These are phyloP conservation scores for Dendrostoma leiphaemia DNA, from an alignment of 2,329 filamentous ascomycete genomes.

Conservation along the genomic window DNA sequence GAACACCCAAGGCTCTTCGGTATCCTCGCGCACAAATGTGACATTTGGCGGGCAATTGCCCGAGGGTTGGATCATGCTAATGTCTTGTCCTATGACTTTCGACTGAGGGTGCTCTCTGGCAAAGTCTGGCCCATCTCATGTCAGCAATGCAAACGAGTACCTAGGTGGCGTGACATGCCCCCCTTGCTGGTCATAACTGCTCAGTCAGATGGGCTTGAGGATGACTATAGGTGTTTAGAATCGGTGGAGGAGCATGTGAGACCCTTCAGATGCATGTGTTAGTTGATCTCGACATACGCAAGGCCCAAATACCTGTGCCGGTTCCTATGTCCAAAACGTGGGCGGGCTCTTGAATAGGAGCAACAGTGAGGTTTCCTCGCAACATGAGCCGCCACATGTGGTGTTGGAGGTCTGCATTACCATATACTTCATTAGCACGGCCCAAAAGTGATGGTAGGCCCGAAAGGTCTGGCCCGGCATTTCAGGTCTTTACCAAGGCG, in stretches of 20 bases:
- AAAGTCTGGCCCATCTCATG: not conserved
- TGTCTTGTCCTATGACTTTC: slow-evolving; percentile 8
- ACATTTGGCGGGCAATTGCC: slow-evolving; percentile 7
- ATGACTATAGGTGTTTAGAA: no score
- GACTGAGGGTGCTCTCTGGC: slow-evolving; percentile 4
- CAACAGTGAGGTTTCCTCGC: not conserved
- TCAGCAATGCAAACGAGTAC: no score
- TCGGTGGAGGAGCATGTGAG: not conserved
- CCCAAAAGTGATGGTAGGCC: not conserved
- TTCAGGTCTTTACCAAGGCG: not conserved
- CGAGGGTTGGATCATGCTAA: slow-evolving; percentile 18
- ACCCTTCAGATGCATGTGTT: no score
- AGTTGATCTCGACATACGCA: slow-evolving; percentile 39
- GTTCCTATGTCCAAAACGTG: slow-evolving; percentile 7
- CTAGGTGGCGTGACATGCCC: no score
- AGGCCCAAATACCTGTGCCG: slow-evolving; percentile 12
- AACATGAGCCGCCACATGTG: not conserved
- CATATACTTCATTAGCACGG: no score
- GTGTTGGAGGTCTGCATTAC: not conserved
- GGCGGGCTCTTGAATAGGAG: not conserved
- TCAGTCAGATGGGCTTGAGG: no score
- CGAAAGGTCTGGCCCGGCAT: not conserved
- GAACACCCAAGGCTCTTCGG: slow-evolving; percentile 6
- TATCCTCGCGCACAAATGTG: not conserved
- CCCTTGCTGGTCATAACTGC: no score